Base-by-base conservation (phyloP, 2,329 filamentous ascomycete species). In the Endothia cerciana region DNA sequence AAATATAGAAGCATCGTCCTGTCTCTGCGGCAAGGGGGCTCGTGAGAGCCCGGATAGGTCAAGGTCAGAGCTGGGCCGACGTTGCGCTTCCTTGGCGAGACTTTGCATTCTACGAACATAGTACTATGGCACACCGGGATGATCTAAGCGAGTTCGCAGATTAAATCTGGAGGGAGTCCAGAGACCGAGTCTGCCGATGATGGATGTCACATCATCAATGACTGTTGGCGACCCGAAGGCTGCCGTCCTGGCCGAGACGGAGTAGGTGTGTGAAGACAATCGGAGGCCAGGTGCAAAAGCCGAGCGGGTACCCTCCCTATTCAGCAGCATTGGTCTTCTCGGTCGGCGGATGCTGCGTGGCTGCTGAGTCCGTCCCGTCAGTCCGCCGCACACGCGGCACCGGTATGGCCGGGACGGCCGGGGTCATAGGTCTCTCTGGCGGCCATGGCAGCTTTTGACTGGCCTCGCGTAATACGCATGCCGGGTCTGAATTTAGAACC, bases 361-460 rank as follows among this genome's bases (percentile, higher is more conserved):
- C 51, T 55, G 55, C 36, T 58, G 55, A 41, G 55, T 25, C 36
- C 55, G 55, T 38, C 33, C 55, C 36, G 33, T 13, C 33, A 22
- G 30, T 22, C n/a, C 8, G 36, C 28, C 15, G 51, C 17, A 36
- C 30, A 55, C 28, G 30, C 28, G 51, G 51, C 28, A 36, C 51
- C 36, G 55, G 22, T 38, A 51, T 25, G 47, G 47, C 47, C n/a
- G 47, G 47, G 55, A 38, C 22, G 36, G 19, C 36, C 55, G 47
- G 45, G n/a, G 22, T 22, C 25, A 1, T 13, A n/a, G 47, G 22
- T 51, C 47, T 51, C 11, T 5, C 36, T 33, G 38, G 41, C 40
- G 25, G 47, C 55, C 47, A 45, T 36, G 43, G 4, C 61, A 41
- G 56, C n/a, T n/a, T 47, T 66, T 66, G 61, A 66, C 60, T 64